phyloP scores from a whole-genome alignment of 2,329 filamentous ascomycete genomes.

The Helotiales sp. region DNA sequence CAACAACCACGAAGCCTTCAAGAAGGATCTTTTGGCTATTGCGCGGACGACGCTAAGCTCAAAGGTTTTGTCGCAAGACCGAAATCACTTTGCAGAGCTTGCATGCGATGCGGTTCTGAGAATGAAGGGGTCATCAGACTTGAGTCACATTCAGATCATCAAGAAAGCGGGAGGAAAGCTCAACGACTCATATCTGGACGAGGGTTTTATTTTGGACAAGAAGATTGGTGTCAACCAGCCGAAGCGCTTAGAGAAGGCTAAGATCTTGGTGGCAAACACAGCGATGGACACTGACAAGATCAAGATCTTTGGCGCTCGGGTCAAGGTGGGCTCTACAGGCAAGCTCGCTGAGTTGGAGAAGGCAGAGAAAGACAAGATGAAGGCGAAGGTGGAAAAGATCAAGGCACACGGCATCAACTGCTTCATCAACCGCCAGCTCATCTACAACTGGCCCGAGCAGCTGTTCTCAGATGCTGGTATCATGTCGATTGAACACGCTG shows the following conservation, averaged over 20 bases:
- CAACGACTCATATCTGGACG: constrained; percentile 94
- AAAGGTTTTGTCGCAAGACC: constrained; percentile 93
- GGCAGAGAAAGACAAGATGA: constrained; percentile 99
- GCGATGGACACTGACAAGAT: constrained; percentile 99
- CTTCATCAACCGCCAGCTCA: constrained; percentile 98
- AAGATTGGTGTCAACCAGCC: constrained; percentile 99
- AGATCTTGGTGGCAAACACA: constrained; percentile 97
- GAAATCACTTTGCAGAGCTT: constrained; percentile 85
- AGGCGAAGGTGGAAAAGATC: constrained; percentile 97
- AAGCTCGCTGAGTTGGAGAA: constrained; percentile 98
- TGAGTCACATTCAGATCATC: constrained; percentile 98
- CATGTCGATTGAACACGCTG: constrained; percentile 97
- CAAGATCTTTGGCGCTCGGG: constrained; percentile 97
- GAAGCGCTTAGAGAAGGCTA: constrained; percentile 95
- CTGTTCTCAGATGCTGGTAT: constrained; percentile 97
- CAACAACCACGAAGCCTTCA: constrained; percentile 78
- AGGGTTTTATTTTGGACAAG: constrained; percentile 98
- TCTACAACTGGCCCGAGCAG: constrained; percentile 99
- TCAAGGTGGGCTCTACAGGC: constrained; percentile 94
- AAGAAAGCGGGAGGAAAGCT: constrained; percentile 99
- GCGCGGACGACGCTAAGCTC: constrained; percentile 95
- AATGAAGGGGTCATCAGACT: constrained; percentile 85
- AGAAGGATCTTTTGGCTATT: constrained; percentile 85
- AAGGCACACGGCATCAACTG: constrained; percentile 99
- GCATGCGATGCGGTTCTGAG: constrained; percentile 90